Evolutionary conservation across 2,329 filamentous ascomycete genomes (phyloP).

Genomic region (Nigrospora osmanthi): DNA sequence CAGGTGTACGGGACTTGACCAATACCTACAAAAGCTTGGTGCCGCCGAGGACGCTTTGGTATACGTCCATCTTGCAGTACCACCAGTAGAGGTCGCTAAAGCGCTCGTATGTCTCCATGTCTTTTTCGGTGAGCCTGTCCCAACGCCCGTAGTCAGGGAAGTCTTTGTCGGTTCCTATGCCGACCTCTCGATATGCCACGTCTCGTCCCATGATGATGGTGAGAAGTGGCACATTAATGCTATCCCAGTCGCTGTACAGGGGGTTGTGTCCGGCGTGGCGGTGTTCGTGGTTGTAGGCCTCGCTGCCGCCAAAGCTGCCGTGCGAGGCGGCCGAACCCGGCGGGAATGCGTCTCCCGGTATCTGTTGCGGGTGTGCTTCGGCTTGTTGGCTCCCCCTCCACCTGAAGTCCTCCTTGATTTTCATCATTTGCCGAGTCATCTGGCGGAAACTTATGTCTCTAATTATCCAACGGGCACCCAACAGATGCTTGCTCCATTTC

Average conservation of each 20-base stretch:
- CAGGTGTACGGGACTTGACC: no score
- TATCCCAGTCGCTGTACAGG: conserved; percentile 23
- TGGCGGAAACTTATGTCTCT: conserved; percentile 72
- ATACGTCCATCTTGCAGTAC: conserved; percentile 90
- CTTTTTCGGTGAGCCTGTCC: conserved; percentile 40
- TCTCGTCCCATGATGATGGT: conserved; percentile 38
- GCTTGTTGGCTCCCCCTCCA: conserved; percentile 14
- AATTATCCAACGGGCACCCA: conserved; percentile 75
- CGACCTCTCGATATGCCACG: conserved; percentile 49
- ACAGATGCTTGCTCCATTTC: conserved; percentile 91
- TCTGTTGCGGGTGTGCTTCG: conserved; percentile 15
- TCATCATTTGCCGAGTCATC: conserved; percentile 64
- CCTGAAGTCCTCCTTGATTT: conserved; percentile 39
- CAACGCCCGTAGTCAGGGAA: conserved; percentile 7
- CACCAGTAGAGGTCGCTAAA: conserved; percentile 90
- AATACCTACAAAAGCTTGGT: conserved; percentile 71
- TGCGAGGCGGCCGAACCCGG: background rate
- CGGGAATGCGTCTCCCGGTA: conserved; percentile 1
- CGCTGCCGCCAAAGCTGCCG: background rate
- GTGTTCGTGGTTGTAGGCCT: background rate
- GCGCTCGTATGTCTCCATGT: conserved; percentile 74
- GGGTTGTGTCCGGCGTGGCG: conserved; percentile 14
- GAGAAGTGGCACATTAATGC: conserved; percentile 28
- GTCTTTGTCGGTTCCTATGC: conserved; percentile 14
- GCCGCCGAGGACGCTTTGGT: conserved; percentile 83